Conservation (phyloP, 164 flowering plant species). For the Buxus sempervirens region DNA sequence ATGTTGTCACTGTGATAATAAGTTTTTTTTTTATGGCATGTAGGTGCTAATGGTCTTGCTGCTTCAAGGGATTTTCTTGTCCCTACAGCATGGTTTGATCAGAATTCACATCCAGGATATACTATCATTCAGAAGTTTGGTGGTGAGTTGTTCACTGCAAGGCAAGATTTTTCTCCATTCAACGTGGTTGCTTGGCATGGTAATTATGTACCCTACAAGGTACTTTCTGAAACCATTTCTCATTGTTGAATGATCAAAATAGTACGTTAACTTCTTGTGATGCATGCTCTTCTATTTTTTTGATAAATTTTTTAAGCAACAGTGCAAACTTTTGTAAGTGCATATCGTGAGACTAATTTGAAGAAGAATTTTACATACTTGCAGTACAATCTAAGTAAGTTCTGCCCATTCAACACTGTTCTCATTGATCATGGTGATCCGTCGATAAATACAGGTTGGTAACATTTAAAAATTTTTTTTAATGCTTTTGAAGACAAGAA, state of each 20-base stretch:
- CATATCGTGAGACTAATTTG: background rate
- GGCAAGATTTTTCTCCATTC: slow-evolving; percentile 94
- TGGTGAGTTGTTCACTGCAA: slow-evolving; percentile 88
- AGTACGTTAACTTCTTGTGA: background rate
- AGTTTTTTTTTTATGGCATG: slow-evolving; percentile 7
- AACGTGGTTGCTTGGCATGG: slow-evolving; percentile 99
- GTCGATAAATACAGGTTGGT: slow-evolving; percentile 82
- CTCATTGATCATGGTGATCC: slow-evolving; percentile 90
- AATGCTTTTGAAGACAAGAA: background rate
- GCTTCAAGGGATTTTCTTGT: slow-evolving; percentile 85
- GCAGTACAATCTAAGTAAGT: slow-evolving; percentile 89
- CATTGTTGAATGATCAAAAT: background rate
- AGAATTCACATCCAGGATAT: slow-evolving; percentile 50
- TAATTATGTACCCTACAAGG: slow-evolving; percentile 96
- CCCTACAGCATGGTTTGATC: slow-evolving; percentile 85
- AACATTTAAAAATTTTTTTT: background rate
- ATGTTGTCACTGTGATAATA: background rate
- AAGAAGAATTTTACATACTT: slow-evolving; percentile 12
- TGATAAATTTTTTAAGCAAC: background rate
- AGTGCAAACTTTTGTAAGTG: background rate
- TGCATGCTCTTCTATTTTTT: background rate
- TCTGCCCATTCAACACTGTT: slow-evolving; percentile 92
- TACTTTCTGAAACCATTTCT: slow-evolving; percentile 18
- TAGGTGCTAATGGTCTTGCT: slow-evolving; percentile 98
- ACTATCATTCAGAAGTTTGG: slow-evolving; percentile 84